Evolutionary conservation across 768 basidiomycete genomes (phyloP).

Genomic region (Rhodotorula taiwanensis): DNA sequence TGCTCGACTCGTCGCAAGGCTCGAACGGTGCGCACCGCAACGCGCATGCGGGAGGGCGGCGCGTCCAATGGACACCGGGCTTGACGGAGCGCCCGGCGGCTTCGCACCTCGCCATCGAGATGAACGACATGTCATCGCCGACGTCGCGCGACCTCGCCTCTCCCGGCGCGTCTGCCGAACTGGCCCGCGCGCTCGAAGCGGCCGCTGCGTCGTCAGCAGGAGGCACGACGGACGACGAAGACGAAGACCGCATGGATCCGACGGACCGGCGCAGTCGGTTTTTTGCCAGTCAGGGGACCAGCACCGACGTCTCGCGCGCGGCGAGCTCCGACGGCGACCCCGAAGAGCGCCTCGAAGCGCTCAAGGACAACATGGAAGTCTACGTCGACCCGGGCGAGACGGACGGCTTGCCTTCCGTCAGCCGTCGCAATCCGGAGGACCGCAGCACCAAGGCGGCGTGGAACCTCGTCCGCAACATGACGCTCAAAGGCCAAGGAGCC

Average conservation of each 20-base stretch:
- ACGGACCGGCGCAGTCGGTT: slow-evolving; percentile 16
- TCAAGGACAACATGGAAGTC: slow-evolving; percentile 37
- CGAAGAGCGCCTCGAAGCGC: slow-evolving; percentile 18
- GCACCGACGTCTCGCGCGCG: slow-evolving; percentile 29
- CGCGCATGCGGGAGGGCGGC: no score
- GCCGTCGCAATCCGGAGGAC: slow-evolving; percentile 32
- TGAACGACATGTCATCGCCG: slow-evolving; percentile 9
- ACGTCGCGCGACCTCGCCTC: slow-evolving; percentile 17
- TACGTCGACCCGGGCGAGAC: slow-evolving; percentile 61
- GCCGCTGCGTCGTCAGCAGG: slow-evolving; percentile 5
- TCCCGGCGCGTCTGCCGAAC: slow-evolving; percentile 25
- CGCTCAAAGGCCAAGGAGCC: not conserved
- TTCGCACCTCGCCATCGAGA: slow-evolving; percentile 24
- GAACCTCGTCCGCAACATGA: slow-evolving; percentile 27
- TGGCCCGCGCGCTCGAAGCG: slow-evolving; percentile 26
- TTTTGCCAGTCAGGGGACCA: slow-evolving; percentile 13
- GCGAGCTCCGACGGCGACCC: slow-evolving; percentile 33
- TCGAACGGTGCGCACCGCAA: not conserved
- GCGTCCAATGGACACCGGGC: slow-evolving; percentile 32
- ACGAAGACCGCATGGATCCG: slow-evolving; percentile 11
- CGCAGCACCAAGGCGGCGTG: slow-evolving; percentile 33
- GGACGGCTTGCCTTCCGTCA: slow-evolving; percentile 56
- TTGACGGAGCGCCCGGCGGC: not conserved
- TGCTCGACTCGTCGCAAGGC: slow-evolving; percentile 16
- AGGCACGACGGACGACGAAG: not conserved